Evolutionary conservation across 306 rosid species (phyloP).

Genomic region (Prunus dulcis): DNA sequence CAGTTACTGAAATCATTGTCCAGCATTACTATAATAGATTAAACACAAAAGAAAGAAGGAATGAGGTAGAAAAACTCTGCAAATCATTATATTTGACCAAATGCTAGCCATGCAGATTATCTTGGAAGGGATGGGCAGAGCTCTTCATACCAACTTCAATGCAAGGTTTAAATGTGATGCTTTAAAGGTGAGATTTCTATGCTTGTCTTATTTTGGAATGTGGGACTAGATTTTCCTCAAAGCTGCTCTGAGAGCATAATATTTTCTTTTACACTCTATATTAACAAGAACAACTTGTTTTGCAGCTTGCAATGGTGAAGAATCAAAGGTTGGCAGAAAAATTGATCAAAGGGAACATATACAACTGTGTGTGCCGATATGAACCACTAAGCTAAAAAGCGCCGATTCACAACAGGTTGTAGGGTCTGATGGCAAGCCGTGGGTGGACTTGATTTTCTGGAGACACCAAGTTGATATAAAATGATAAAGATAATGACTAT

Average conservation of each 20-base stretch:
- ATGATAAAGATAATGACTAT: neutral
- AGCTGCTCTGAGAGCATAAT: neutral
- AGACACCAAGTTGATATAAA: neutral
- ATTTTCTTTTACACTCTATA: neutral
- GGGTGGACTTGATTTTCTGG: neutral
- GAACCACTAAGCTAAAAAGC: conserved; percentile 58
- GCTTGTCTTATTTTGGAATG: neutral
- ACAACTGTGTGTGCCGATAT: conserved; percentile 80
- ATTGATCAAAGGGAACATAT: conserved; percentile 75
- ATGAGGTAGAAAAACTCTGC: too few species aligned
- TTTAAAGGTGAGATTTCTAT: conserved; percentile 60
- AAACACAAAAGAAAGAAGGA: neutral
- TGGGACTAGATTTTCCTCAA: neutral
- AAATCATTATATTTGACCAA: neutral
- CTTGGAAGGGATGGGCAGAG: conserved; percentile 98
- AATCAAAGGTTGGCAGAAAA: conserved; percentile 96
- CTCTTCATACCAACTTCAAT: conserved; percentile 92
- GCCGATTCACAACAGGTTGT: neutral
- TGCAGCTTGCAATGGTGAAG: conserved; percentile 99
- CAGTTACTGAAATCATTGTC: neutral
- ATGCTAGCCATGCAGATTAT: conserved; percentile 54
- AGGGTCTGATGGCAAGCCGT: neutral
- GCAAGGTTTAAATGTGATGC: conserved; percentile 84
- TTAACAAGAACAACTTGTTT: neutral
- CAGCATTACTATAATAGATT: neutral